A percentile compares a stretch with the other conserved stretches of the same genome.
Conservation (phyloP, 2,329 filamentous ascomycete genomes). For the Herpotrichia juniperi region DNA sequence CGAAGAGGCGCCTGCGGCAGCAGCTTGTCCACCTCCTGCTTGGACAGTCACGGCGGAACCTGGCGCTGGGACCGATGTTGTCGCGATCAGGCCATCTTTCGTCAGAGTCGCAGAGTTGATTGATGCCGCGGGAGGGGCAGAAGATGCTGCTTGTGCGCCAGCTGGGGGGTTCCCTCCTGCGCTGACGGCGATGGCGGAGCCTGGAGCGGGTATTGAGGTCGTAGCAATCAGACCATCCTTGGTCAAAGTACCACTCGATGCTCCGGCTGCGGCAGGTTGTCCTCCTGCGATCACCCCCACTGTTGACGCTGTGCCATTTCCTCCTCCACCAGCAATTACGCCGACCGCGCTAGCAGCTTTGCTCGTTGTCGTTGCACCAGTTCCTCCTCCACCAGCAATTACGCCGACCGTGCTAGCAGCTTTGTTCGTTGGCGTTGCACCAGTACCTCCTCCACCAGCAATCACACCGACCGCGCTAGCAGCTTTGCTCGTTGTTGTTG, state of each 20-base stretch:
- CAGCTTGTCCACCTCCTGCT: too few relatives aligned
- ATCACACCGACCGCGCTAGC: not conserved
- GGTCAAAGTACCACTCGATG: not conserved
- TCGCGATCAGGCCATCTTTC: conserved; percentile 23
- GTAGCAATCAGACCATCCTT: not conserved
- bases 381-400: conserved; percentile 1
- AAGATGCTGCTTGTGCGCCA: conserved; percentile 10
- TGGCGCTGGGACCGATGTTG: conserved; percentile 23
- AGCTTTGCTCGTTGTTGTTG: not conserved
- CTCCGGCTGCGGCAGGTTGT: not conserved
- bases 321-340: not conserved
- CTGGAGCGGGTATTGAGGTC: not conserved
- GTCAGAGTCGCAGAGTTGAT: conserved; percentile 29
- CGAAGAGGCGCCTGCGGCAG: too few relatives aligned
- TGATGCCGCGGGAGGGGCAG: conserved; percentile 17
- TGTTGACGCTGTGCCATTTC: not conserved
- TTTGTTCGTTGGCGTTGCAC: not conserved
- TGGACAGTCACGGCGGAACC: conserved; percentile 27
- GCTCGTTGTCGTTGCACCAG: conserved; percentile 1
- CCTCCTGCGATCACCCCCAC: too few relatives aligned
- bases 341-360: not conserved
- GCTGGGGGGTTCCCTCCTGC: conserved; percentile 17
- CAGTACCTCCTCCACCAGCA: conserved; percentile 1
- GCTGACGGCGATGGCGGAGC: conserved; percentile 14
- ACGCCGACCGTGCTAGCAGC: not conserved